These are phyloP conservation scores for Paecilomyces sp. DNA, from an alignment of 2,329 filamentous ascomycete species.

Conservation along the genomic window DNA sequence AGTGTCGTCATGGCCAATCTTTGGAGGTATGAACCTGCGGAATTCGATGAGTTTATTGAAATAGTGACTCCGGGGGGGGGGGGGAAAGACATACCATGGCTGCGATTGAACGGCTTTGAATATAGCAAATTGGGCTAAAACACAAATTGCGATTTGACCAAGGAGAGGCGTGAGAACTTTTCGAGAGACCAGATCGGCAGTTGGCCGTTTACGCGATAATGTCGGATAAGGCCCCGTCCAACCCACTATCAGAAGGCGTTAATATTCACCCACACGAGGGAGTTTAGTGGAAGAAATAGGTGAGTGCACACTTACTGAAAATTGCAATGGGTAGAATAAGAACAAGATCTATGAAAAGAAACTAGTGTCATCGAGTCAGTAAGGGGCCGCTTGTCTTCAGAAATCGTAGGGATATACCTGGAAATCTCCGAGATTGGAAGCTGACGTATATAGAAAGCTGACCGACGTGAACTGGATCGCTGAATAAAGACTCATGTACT, in stretches of 20 bases:
- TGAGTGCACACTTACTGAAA: constrained; percentile 56
- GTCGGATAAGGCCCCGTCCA: constrained; percentile 80
- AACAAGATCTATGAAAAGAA: constrained; percentile 87
- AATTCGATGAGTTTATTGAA: constrained; percentile 8
- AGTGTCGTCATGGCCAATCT: constrained; percentile 67
- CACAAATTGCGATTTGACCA: constrained; percentile 77
- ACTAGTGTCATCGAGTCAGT: constrained; percentile 39
- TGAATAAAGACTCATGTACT: constrained; percentile 98
- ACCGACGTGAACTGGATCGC: constrained; percentile 99
- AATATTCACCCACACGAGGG: not conserved
- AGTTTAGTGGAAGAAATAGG: constrained; percentile 6
- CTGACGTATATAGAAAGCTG: constrained; percentile 89
- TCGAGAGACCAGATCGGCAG: constrained; percentile 81
- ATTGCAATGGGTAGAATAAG: constrained; percentile 94
- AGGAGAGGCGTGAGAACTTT: constrained; percentile 87
- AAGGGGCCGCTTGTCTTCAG: not conserved
- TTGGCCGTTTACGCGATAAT: constrained; percentile 78
- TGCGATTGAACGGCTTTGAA: constrained; percentile 71
- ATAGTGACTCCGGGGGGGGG: not conserved
- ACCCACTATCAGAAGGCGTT: constrained; percentile 56
- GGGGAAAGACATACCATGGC: constrained; percentile 54
- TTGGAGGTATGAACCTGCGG: constrained; percentile 67
- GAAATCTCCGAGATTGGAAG: constrained; percentile 92
- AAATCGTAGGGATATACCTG: constrained; percentile 47
- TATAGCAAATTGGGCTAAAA: constrained; percentile 66